phyloP scores from a whole-genome alignment of 78 protist species.

The Monosiga brevicollis region DNA sequence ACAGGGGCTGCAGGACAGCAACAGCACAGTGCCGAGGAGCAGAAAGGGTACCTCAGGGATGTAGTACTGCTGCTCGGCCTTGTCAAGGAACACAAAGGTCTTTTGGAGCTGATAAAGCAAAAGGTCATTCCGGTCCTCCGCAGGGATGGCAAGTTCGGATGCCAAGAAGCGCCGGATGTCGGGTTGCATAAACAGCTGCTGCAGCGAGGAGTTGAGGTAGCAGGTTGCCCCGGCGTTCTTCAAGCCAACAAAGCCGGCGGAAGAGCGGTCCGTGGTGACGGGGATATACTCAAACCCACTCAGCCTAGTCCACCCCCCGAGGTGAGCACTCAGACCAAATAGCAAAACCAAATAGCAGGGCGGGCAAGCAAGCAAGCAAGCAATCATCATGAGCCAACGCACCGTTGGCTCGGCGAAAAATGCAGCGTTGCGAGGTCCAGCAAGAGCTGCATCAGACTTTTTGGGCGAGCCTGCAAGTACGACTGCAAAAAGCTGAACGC shows the following conservation, averaged over 20 bases:
- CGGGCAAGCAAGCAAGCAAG: no score
- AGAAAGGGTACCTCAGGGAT: not conserved
- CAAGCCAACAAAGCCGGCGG: conserved; percentile 15
- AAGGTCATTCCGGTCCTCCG: not conserved
- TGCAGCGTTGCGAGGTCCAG: no score
- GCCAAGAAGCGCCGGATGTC: not conserved
- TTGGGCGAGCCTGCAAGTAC: no score
- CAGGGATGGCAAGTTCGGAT: not conserved
- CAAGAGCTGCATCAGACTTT: no score
- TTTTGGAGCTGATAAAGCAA: conserved; percentile 27
- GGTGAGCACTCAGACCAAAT: no score
- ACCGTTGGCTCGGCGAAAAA: no score
- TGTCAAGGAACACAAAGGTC: conserved; percentile 20
- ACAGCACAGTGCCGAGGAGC: no score
- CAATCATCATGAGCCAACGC: no score
- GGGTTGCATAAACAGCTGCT: conserved; percentile 26
- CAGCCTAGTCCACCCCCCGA: no score
- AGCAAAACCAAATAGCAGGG: no score
- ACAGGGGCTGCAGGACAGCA: no score
- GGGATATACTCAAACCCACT: not conserved
- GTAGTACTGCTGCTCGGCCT: not conserved
- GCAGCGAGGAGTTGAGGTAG: conserved; percentile 48
- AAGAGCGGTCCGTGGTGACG: not conserved
- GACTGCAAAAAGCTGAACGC: no score
- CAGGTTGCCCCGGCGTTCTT: conserved; percentile 46